Evolutionary conservation across 1,139 yeast genomes (phyloP).

Genomic region (Geotrichum europaeum): DNA sequence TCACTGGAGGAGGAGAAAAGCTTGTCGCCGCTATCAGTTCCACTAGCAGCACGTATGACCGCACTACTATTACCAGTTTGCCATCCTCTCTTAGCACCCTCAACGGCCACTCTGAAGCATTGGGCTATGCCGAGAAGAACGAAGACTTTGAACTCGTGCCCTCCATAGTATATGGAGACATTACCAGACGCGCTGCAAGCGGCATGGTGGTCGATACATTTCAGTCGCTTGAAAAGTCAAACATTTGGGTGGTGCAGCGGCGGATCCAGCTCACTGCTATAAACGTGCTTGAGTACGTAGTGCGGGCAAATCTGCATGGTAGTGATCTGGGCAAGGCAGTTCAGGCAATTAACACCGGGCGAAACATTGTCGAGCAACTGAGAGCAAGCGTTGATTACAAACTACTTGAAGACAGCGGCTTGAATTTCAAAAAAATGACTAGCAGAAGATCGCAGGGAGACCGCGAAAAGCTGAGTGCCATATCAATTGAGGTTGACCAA

Average conservation of each 20-base stretch:
- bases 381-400: neutral
- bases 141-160: slow-evolving; percentile 9
- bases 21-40: neutral
- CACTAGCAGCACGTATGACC: slow-evolving; percentile 15
- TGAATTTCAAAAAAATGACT: neutral
- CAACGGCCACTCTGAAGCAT: neutral
- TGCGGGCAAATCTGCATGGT: slow-evolving; percentile 10
- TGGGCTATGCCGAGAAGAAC: neutral
- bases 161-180: slow-evolving; percentile 21
- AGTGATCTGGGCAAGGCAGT: slow-evolving; percentile 3
- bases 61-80: slow-evolving; percentile 12
- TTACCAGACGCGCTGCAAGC: slow-evolving; percentile 12
- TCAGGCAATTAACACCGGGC: slow-evolving; percentile 4
- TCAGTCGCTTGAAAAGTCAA: slow-evolving; percentile 20
- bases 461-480: slow-evolving; percentile 7
- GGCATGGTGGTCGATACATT: slow-evolving; percentile 17
- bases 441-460: neutral
- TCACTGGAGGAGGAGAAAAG: neutral
- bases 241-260: slow-evolving; percentile 22
- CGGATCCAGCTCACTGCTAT: slow-evolving; percentile 26
- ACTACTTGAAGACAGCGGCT: neutral
- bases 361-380: slow-evolving; percentile 10
- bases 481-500: slow-evolving; percentile 18
- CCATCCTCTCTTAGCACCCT: slow-evolving; percentile 1
- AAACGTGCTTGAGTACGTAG: slow-evolving; percentile 21